These are phyloP conservation scores for Coemansia sp. DNA, from an alignment of 192 early-diverging fungal genomes.

Conservation along the genomic window DNA sequence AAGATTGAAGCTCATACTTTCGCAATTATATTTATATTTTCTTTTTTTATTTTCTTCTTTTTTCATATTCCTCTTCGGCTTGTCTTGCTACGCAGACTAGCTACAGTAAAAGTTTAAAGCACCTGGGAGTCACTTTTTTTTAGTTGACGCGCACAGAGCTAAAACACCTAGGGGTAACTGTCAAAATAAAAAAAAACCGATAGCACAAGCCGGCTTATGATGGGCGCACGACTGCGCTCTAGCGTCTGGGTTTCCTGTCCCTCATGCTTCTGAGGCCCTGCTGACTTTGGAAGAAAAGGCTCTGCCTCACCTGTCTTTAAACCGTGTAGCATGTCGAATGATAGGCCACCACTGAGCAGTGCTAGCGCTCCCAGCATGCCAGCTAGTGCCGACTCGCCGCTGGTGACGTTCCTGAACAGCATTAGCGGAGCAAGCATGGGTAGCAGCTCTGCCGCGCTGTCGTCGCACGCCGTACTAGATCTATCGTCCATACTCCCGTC, in stretches of 20 bases:
- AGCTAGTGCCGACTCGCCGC: constrained; percentile 11
- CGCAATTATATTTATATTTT: neutral
- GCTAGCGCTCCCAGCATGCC: constrained; percentile 4
- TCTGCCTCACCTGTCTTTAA: neutral
- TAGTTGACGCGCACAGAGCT: neutral
- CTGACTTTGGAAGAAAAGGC: constrained; percentile 7
- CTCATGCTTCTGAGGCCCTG: neutral
- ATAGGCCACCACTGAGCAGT: neutral
- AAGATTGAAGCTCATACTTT: neutral
- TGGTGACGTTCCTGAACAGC: constrained; percentile 12
- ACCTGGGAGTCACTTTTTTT: neutral
- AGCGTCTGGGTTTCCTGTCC: neutral
- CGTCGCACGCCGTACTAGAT: constrained; percentile 10
- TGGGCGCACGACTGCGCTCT: neutral
- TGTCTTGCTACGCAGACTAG: neutral
- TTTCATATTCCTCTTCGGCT: neutral
- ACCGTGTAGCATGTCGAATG: constrained; percentile 30
- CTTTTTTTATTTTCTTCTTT: neutral
- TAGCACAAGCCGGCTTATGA: too few species aligned
- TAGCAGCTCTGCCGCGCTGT: neutral
- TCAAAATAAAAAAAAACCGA: neutral
- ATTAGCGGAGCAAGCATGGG: constrained; percentile 15
- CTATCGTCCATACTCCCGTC: constrained; percentile 25
- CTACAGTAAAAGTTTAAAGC: neutral
- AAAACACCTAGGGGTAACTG: constrained; percentile 5